Base-by-base conservation (phyloP, 179 eudicot species). In the Silene coronaria region DNA sequence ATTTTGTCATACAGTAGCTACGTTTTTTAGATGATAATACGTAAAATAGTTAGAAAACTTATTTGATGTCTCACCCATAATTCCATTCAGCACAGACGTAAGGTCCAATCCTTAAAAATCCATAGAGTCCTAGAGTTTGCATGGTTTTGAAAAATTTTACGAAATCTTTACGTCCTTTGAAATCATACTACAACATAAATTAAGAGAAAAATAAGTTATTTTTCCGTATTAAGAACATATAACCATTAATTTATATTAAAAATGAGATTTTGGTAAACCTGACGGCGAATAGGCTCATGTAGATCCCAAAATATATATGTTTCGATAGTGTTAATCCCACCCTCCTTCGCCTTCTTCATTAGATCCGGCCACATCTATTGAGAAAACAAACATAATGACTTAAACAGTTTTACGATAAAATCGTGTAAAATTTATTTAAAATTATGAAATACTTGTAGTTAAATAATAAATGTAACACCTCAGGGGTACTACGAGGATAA, bases 21-120 rank as follows among this genome's bases (percentile, higher is more conserved):
- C 48, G 13, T 9, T 42, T 42, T 38, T 42, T 8, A 4, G 11
- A 38, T 38, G 46, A 38, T 8, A 9, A 38, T 38, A 8, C 12
- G 12, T 8, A 38, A 51, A 51, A 51, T 42, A 42, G 12, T 6
- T 8, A 7, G 48, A 0, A 14, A 51, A 62, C n/a, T 62, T 28
- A 2, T 2, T 19, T 24, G 32, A 62, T 3, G 28, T 23, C 51
- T 77, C 78, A 81, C 84, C 85, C 83, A 17, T 72, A 83, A 30
- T 82, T 82, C 85, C 85, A 82, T 55, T 82, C 85, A 59, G 85
- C 85, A 73, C 85, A 82, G 13, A 79, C 85, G n/a, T 81, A 81
- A 1, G 84, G 84, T 16, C 85, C 85, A 65, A 83, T 83, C 11
- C 85, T 70, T 23, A 83, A 22, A 74, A 79, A 64, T 16, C 74